Evolutionary conservation across 2,329 filamentous ascomycete species (phyloP).

Genomic region (Xylariaceae sp.): DNA sequence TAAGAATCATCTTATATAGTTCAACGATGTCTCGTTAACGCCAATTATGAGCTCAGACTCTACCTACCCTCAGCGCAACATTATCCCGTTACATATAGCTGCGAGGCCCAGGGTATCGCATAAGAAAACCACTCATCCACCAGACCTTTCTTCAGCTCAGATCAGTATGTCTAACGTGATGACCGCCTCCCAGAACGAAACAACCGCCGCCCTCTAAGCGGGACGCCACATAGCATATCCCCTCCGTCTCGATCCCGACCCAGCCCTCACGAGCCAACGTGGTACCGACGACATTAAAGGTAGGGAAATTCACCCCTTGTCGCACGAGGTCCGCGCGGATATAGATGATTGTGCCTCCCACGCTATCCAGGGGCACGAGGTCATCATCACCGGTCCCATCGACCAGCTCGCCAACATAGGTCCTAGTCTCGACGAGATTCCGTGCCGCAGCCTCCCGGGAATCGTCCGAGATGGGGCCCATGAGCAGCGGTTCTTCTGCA

Average conservation of each 20-base stretch:
- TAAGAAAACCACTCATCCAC: neutral
- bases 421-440: constrained; percentile 25
- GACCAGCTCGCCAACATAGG: constrained; percentile 30
- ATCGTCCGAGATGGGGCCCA: constrained; percentile 26
- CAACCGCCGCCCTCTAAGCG: constrained; percentile 33
- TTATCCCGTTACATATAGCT: no score
- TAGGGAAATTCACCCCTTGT: constrained; percentile 40
- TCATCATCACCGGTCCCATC: constrained; percentile 34
- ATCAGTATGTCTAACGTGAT: constrained; percentile 36
- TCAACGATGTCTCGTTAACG: no score
- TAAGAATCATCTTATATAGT: no score
- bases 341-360: constrained; percentile 41
- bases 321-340: constrained; percentile 37
- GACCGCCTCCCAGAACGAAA: constrained; percentile 35
- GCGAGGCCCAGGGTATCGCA: no score
- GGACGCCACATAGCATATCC: constrained; percentile 39
- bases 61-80: no score
- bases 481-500: constrained; percentile 16
- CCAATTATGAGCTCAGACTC: no score
- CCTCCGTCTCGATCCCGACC: constrained; percentile 42
- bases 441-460: constrained; percentile 19
- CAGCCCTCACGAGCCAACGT: constrained; percentile 39
- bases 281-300: constrained; percentile 39
- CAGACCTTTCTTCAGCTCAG: constrained; percentile 18
- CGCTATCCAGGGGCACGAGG: constrained; percentile 39